Conservation (phyloP, 345 rosid species). For the Eucalyptus rudis region DNA sequence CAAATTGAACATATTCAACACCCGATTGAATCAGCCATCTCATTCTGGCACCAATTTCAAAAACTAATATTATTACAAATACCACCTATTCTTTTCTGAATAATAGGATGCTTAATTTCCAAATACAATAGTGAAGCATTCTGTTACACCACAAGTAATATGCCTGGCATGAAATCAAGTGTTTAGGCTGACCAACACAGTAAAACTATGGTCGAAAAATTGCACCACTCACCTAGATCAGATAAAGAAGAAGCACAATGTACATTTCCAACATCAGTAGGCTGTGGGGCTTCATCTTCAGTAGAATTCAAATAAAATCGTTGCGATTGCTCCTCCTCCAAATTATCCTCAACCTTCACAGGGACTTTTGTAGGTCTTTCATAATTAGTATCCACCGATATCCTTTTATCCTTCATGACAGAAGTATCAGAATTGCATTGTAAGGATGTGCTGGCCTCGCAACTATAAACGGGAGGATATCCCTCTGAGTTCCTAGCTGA, state of each 20-base stretch:
- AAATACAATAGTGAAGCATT: not conserved
- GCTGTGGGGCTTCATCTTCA: constrained; percentile 29
- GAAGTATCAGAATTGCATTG: constrained; percentile 42
- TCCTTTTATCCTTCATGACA: constrained; percentile 40
- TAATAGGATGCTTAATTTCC: not conserved
- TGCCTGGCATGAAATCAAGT: not conserved
- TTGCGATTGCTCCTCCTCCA: constrained; percentile 2
- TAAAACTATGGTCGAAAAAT: not conserved
- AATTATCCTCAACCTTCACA: constrained; percentile 8
- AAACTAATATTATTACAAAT: not conserved
- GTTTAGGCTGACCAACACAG: not conserved
- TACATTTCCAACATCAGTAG: constrained; percentile 12
- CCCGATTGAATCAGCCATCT: not conserved
- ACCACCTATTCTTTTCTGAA: not conserved
- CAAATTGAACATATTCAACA: not conserved
- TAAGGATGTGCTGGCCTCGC: constrained; percentile 12
- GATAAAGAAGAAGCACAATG: constrained; percentile 18
- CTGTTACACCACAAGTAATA: not conserved
- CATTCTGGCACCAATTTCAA: not conserved
- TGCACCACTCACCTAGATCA: constrained; percentile 42
- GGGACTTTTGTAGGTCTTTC: not conserved
- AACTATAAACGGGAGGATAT: constrained; percentile 8
- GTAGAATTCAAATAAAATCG: constrained; percentile 23
- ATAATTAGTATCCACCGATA: not conserved
- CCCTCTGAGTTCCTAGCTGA: constrained; percentile 8